A percentile compares a stretch with the other conserved stretches of the same genome.
These are phyloP conservation scores for Sugiyamaella americana DNA, from an alignment of 805 yeast genomes.

Conservation along the genomic window DNA sequence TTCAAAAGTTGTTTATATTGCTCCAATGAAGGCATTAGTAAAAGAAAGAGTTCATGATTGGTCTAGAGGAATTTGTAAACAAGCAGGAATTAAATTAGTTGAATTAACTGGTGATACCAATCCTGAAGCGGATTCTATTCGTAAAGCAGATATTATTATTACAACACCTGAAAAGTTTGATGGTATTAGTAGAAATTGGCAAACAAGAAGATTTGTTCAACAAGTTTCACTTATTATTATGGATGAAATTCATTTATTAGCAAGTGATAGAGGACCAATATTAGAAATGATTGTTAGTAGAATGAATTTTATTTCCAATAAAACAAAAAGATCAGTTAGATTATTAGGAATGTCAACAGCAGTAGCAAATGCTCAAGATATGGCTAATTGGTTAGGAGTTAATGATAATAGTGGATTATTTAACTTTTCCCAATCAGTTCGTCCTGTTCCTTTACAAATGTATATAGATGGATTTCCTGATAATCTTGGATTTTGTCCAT, in stretches of 20 bases:
- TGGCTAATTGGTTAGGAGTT: conserved; percentile 81
- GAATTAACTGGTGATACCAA: conserved; percentile 80
- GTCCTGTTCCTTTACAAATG: conserved; percentile 84
- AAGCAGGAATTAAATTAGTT: conserved; percentile 50
- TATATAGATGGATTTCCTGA: conserved; percentile 84
- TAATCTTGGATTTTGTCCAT: conserved; percentile 70
- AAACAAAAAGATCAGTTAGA: conserved; percentile 55
- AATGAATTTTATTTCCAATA: conserved; percentile 64
- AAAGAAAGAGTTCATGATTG: conserved; percentile 81
- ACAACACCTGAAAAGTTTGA: conserved; percentile 86
- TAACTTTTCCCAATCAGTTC: conserved; percentile 73
- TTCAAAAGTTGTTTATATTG: conserved; percentile 76
- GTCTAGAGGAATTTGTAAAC: conserved; percentile 46
- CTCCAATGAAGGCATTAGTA: conserved; percentile 85
- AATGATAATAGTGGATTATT: conserved; percentile 51
- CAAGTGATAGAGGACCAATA: conserved; percentile 83
- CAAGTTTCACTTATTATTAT: conserved; percentile 68
- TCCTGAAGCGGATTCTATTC: conserved; percentile 62
- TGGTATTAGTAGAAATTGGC: conserved; percentile 85
- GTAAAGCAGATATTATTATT: conserved; percentile 66
- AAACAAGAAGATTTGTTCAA: conserved; percentile 68
- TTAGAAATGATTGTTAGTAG: conserved; percentile 86
- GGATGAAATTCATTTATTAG: conserved; percentile 81
- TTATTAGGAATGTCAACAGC: conserved; percentile 79
- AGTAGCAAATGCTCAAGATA: conserved; percentile 76